A percentile compares a stretch with the other conserved stretches of the same genome.
Conservation (phyloP, 768 basidiomycete genomes). For the Strobilomyces confusus region DNA sequence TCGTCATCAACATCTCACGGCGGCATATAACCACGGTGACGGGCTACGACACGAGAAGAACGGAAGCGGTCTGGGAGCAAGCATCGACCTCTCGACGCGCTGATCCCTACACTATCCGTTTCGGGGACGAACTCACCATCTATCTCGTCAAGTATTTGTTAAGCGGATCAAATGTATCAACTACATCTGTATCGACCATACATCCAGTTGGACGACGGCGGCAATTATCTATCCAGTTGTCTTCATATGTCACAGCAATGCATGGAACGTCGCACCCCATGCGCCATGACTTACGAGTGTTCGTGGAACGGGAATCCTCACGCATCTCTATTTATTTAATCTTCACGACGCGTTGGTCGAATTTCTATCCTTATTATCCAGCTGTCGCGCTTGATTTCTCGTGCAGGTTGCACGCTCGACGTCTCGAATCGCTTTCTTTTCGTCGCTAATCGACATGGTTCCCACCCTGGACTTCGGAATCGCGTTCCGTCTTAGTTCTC, state of each 20-base stretch:
- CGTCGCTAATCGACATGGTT: neutral
- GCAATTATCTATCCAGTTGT: conserved; percentile 31
- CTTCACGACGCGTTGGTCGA: conserved; percentile 11
- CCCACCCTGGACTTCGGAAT: conserved; percentile 1
- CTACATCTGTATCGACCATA: conserved; percentile 33
- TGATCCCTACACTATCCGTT: conserved; percentile 14
- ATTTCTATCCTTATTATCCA: conserved; percentile 29
- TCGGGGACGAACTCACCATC: conserved; percentile 7
- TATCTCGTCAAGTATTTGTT: conserved; percentile 17
- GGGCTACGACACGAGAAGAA: conserved; percentile 26
- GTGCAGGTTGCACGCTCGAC: conserved; percentile 10
- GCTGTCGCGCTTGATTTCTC: conserved; percentile 18
- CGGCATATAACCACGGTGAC: conserved; percentile 17
- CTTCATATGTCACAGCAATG: conserved; percentile 25
- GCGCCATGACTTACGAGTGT: conserved; percentile 27
- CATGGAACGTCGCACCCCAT: conserved; percentile 18
- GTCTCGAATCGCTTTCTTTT: conserved; percentile 3
- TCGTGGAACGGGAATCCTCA: conserved; percentile 18
- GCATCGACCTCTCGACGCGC: conserved; percentile 28
- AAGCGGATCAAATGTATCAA: conserved; percentile 32
- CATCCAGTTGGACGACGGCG: conserved; percentile 21
- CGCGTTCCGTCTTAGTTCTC: conserved; percentile 8
- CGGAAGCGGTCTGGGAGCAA: conserved; percentile 25
- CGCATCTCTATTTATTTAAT: conserved; percentile 18
- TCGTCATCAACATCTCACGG: conserved; percentile 32